Evolutionary conservation across 2,329 filamentous ascomycete species (phyloP).

Genomic region (Fusarium siculi): DNA sequence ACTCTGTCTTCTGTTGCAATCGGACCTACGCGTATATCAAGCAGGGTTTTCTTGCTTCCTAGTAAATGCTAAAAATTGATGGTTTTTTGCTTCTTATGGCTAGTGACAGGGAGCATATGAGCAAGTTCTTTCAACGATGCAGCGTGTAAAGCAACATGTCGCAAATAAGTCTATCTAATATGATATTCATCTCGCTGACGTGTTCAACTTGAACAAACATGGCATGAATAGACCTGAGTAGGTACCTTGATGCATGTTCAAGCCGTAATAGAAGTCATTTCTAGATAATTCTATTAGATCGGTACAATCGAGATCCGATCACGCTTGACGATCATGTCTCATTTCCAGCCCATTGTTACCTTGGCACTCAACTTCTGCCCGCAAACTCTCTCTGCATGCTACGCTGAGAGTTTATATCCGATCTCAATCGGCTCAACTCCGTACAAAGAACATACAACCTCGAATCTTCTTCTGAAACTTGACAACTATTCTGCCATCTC

Average conservation of each 20-base stretch:
- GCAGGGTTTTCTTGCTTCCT: neutral
- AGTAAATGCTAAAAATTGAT: neutral
- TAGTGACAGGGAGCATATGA: neutral
- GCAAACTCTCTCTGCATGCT: conserved; percentile 6
- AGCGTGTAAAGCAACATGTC: neutral
- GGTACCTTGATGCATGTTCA: neutral
- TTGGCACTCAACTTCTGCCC: neutral
- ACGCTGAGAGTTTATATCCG: neutral
- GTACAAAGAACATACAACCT: neutral
- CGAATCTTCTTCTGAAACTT: neutral
- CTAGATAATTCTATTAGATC: conserved; percentile 3
- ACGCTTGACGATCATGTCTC: conserved; percentile 6
- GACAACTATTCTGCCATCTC: neutral
- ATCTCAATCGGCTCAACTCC: neutral
- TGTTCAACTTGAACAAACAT: neutral
- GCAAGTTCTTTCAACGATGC: neutral
- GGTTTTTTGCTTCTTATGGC: neutral
- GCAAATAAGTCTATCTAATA: neutral
- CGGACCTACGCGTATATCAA: neutral
- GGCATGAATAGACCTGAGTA: neutral
- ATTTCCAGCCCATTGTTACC: conserved; percentile 3
- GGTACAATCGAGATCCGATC: conserved; percentile 40
- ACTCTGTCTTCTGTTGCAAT: neutral
- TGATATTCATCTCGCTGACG: neutral
- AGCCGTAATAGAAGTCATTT: neutral